These are phyloP conservation scores for Ogataea paraovalis DNA, from an alignment of 805 yeast genomes.

Conservation along the genomic window DNA sequence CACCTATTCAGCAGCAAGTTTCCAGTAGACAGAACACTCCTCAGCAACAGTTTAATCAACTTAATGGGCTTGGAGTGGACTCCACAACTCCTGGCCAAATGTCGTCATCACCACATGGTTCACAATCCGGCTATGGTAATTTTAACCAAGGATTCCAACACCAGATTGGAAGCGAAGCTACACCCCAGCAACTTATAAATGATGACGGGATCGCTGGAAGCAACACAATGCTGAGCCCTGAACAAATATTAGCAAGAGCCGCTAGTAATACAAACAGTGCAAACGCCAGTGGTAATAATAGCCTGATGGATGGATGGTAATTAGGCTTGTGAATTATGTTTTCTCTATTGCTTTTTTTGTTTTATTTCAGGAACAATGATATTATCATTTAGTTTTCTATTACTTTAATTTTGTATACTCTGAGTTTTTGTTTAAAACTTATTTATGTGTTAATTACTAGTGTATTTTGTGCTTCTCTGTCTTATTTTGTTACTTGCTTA, in stretches of 20 bases:
- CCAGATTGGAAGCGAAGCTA: slow-evolving; percentile 4
- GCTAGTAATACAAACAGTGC: slow-evolving; percentile 8
- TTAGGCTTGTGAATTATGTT: neutral
- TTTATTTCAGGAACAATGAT: neutral
- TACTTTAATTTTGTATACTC: neutral
- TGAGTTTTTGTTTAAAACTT: neutral
- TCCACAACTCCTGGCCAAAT: slow-evolving; percentile 2
- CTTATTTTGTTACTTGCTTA: neutral
- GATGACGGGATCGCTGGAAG: slow-evolving; percentile 5
- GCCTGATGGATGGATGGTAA: slow-evolving; percentile 22
- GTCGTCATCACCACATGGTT: slow-evolving; percentile 23
- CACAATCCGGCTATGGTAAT: neutral
- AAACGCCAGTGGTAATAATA: slow-evolving; percentile 2
- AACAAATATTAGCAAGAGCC: slow-evolving; percentile 33
- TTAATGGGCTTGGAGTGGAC: slow-evolving; percentile 2
- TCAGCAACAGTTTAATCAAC: slow-evolving; percentile 16
- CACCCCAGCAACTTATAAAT: slow-evolving; percentile 10
- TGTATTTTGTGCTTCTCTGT: neutral
- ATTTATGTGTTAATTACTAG: neutral
- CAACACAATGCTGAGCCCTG: slow-evolving; percentile 27
- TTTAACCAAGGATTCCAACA: slow-evolving; percentile 5
- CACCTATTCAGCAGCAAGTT: slow-evolving; percentile 20
- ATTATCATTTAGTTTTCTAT: neutral
- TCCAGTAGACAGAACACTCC: slow-evolving; percentile 15
- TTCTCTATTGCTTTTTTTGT: neutral